Evolutionary conservation across 306 rosid genomes (phyloP).

Genomic region (Sindora glabra): DNA sequence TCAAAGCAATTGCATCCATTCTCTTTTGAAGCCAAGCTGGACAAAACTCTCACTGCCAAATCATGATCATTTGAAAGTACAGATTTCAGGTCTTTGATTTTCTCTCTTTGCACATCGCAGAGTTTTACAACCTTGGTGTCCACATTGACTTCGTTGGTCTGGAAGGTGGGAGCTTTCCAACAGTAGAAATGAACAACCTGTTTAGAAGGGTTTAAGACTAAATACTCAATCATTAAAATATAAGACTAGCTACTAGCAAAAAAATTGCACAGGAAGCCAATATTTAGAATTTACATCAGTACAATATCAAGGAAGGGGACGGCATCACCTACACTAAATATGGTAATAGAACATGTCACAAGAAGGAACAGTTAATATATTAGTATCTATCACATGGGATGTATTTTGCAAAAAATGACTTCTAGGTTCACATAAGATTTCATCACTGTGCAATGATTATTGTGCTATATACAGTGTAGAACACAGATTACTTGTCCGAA

Average conservation of each 20-base stretch:
- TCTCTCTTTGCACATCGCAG: conserved; percentile 28
- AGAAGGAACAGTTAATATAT: background rate
- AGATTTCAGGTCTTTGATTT: conserved; percentile 32
- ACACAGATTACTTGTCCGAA: background rate
- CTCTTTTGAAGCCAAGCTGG: conserved; percentile 9
- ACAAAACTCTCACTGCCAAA: conserved; percentile 33
- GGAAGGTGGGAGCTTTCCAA: conserved; percentile 52
- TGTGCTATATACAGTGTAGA: background rate
- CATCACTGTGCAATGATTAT: no score
- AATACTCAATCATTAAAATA: no score
- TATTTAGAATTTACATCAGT: no score
- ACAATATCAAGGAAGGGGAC: background rate
- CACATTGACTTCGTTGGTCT: conserved; percentile 3
- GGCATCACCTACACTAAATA: background rate
- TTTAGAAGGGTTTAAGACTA: background rate
- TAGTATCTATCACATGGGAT: background rate
- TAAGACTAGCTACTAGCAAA: background rate
- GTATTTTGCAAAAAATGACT: background rate
- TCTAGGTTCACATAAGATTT: no score
- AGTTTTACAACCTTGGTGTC: conserved; percentile 31
- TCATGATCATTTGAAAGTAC: conserved; percentile 35
- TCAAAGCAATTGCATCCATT: conserved; percentile 14
- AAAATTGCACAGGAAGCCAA: background rate
- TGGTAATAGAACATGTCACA: background rate
- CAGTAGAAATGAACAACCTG: conserved; percentile 64